Evolutionary conservation across 2,329 filamentous ascomycete species (phyloP).

Genomic region (Hypoxylon sp.): DNA sequence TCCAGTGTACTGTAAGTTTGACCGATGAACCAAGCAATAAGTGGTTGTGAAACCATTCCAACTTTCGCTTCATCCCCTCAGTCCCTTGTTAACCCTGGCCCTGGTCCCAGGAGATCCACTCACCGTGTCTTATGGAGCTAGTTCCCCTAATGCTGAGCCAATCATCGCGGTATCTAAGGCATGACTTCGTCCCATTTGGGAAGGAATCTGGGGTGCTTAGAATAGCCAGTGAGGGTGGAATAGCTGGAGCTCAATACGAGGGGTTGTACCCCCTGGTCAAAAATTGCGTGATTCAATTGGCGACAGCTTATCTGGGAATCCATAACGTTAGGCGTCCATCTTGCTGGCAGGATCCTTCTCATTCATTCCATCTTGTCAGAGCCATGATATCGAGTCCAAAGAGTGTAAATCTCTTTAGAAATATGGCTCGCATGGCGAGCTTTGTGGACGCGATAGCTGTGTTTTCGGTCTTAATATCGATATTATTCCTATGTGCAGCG

Average conservation of each 20-base stretch:
- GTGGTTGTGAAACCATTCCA: not conserved
- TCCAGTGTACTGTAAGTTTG: not conserved
- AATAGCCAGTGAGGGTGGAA: constrained; percentile 7
- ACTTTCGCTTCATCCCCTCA: not conserved
- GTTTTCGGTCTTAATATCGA: constrained; percentile 28
- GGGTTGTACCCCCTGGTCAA: not conserved
- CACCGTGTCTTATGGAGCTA: constrained; percentile 3
- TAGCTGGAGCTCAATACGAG: constrained; percentile 22
- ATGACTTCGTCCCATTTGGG: constrained; percentile 13
- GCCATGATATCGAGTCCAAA: constrained; percentile 2
- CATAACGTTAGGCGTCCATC: constrained; percentile 9
- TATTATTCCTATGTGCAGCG: constrained; percentile 15
- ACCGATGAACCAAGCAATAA: not conserved
- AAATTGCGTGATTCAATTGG: constrained; percentile 24
- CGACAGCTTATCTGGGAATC: not conserved
- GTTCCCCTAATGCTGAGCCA: constrained; percentile 6
- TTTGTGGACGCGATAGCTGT: constrained; percentile 10
- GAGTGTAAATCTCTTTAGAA: not conserved
- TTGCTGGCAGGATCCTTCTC: constrained; percentile 13
- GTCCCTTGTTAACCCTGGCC: not conserved
- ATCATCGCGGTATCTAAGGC: constrained; percentile 14
- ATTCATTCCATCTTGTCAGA: not conserved
- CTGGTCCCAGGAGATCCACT: constrained; percentile 1
- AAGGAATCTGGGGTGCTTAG: constrained; percentile 2
- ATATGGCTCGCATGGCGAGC: constrained; percentile 18